Conservation (phyloP, 441 rosid species). For the Bruguiera hainesii region DNA sequence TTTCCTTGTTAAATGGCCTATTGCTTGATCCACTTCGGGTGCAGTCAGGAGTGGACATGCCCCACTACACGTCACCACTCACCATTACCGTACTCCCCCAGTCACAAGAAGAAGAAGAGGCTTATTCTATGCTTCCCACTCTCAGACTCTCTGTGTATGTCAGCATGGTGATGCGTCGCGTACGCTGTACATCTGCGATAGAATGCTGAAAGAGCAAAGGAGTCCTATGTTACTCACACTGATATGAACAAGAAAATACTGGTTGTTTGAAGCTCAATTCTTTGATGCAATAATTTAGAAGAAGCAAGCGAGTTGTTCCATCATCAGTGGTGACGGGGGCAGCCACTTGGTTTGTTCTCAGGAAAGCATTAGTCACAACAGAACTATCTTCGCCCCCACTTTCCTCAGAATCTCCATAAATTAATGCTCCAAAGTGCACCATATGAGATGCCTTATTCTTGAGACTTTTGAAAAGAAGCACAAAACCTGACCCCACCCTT, state of each 20-base stretch:
- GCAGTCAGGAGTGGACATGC: slow-evolving; percentile 20
- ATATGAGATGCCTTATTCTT: slow-evolving; percentile 23
- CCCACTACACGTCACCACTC: slow-evolving; percentile 29
- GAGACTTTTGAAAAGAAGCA: slow-evolving; percentile 1
- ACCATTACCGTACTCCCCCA: slow-evolving; percentile 20
- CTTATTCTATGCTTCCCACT: slow-evolving; percentile 16
- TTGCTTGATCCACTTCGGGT: slow-evolving; percentile 24
- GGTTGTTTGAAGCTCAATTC: neutral
- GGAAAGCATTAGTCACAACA: slow-evolving; percentile 6
- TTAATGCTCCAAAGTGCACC: slow-evolving; percentile 1
- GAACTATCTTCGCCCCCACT: slow-evolving; percentile 2
- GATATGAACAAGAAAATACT: too few species aligned
- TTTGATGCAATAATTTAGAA: slow-evolving; percentile 3
- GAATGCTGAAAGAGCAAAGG: slow-evolving; percentile 23
- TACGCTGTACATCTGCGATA: slow-evolving; percentile 8
- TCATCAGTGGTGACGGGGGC: slow-evolving; percentile 19
- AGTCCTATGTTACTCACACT: neutral
- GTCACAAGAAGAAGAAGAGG: slow-evolving; percentile 24
- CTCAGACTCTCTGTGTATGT: slow-evolving; percentile 1
- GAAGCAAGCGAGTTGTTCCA: slow-evolving; percentile 14
- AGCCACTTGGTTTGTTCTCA: slow-evolving; percentile 13
- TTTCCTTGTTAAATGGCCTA: slow-evolving; percentile 24
- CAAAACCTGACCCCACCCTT: slow-evolving; percentile 1
- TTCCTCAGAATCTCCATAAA: slow-evolving; percentile 25
- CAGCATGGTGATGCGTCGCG: slow-evolving; percentile 15